Evolutionary conservation across 257 asterid species (phyloP).

Genomic region (Nicotiana noctiflora): DNA sequence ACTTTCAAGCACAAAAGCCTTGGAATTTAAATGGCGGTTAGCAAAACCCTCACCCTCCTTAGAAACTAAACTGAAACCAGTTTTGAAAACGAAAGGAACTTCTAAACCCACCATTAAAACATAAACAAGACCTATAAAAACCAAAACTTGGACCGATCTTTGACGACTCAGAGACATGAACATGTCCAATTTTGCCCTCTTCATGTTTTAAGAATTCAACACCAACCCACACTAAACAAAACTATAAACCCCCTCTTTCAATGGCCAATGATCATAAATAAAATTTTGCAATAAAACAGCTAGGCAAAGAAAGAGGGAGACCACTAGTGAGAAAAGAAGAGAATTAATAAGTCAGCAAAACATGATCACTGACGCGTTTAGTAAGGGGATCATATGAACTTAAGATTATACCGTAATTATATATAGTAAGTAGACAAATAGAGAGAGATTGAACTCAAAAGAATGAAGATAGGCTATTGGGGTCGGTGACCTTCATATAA

Average conservation of each 20-base stretch:
- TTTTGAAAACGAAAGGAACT: conserved; percentile 66
- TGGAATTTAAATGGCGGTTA: conserved; percentile 31
- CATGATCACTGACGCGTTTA: neutral
- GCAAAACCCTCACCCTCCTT: conserved; percentile 36
- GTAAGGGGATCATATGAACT: neutral
- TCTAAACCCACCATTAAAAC: conserved; percentile 57
- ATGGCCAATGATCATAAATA: neutral
- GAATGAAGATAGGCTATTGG: neutral
- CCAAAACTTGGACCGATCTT: conserved; percentile 51
- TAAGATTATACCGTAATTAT: neutral
- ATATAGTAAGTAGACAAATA: neutral
- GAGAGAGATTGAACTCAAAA: neutral
- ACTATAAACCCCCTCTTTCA: neutral
- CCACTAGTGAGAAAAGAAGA: neutral
- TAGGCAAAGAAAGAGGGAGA: neutral
- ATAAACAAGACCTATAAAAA: conserved; percentile 50
- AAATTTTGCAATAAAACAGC: neutral
- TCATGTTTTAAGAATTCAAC: conserved; percentile 32
- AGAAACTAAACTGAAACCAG: conserved; percentile 37
- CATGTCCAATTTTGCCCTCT: conserved; percentile 47
- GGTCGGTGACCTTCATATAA: neutral
- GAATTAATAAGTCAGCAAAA: neutral
- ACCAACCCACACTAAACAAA: neutral
- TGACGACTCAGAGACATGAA: conserved; percentile 52
- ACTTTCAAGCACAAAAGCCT: conserved; percentile 51